These are phyloP conservation scores for Wallacemonas sp. DNA, from an alignment of 208 protist genomes.

Conservation along the genomic window DNA sequence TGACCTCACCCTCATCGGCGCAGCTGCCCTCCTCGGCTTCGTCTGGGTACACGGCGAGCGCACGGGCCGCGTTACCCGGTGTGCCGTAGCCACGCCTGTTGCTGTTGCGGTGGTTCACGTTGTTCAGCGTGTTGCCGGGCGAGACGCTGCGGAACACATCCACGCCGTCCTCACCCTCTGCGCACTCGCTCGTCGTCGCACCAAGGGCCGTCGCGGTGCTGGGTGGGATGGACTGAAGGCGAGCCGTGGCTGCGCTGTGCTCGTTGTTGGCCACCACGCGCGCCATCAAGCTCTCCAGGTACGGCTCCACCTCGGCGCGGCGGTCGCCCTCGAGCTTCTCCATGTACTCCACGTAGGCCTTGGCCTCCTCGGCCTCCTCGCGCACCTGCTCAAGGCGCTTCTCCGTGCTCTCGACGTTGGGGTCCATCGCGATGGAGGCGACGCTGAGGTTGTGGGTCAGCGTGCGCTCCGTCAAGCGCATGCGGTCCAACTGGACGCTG, in stretches of 20 bases:
- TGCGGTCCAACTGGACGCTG: conserved; percentile 64
- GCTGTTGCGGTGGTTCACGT: neutral
- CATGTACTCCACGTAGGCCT: conserved; percentile 67
- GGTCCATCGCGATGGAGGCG: conserved; percentile 61
- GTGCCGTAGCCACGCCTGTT: neutral
- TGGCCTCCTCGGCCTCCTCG: conserved; percentile 62
- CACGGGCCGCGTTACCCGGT: neutral
- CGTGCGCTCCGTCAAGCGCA: conserved; percentile 55
- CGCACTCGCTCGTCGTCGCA: neutral
- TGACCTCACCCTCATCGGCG: neutral
- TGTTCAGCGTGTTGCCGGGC: neutral
- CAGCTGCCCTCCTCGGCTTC: conserved; percentile 6
- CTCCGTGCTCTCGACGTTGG: conserved; percentile 38
- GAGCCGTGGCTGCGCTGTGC: neutral
- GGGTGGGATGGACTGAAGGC: neutral
- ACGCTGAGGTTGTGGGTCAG: conserved; percentile 46
- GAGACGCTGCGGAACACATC: conserved; percentile 15
- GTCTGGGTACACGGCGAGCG: neutral
- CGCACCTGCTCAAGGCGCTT: conserved; percentile 41
- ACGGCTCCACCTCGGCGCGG: conserved; percentile 67
- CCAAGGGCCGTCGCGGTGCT: neutral
- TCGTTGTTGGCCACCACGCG: conserved; percentile 32
- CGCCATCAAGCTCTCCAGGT: conserved; percentile 57
- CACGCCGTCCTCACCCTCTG: neutral
- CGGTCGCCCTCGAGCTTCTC: conserved; percentile 60